These are phyloP conservation scores for Ramaria sp. DNA, from an alignment of 768 basidiomycete species.

Conservation along the genomic window DNA sequence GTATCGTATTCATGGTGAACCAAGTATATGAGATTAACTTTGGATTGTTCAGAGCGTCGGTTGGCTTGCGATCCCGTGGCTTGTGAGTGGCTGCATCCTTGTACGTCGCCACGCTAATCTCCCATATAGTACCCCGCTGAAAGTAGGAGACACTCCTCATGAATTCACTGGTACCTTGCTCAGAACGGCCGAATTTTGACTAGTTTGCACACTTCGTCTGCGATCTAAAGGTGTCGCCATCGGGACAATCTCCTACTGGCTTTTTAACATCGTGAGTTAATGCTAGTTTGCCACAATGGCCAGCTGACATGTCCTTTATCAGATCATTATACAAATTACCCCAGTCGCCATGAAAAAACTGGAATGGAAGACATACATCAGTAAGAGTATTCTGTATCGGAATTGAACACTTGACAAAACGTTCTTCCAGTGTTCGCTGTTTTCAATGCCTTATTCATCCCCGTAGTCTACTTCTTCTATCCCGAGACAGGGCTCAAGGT, in stretches of 20 bases:
- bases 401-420: background rate
- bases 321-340: slow-evolving; percentile 5
- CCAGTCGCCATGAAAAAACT: slow-evolving; percentile 32
- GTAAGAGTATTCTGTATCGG: slow-evolving; percentile 16
- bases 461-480: slow-evolving; percentile 49
- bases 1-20: background rate
- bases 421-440: slow-evolving; percentile 36
- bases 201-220: slow-evolving; percentile 6
- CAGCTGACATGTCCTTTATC: background rate
- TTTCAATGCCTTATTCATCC: slow-evolving; percentile 46
- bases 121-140: slow-evolving; percentile 3
- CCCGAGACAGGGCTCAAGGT: slow-evolving; percentile 38
- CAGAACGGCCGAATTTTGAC: background rate
- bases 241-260: slow-evolving; percentile 29
- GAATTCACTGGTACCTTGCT: background rate
- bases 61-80: slow-evolving; percentile 7
- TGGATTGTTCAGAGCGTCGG: background rate
- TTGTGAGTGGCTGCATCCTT: background rate
- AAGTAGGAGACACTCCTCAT: background rate
- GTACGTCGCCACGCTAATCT: background rate
- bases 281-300: background rate
- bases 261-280: slow-evolving; percentile 47
- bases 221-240: slow-evolving; percentile 7
- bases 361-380: slow-evolving; percentile 50
- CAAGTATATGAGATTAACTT: background rate